A percentile compares a stretch with the other conserved stretches of the same genome.
Conservation (phyloP, 2,329 filamentous ascomycete genomes). For the Decorospora gaudefroyi region DNA sequence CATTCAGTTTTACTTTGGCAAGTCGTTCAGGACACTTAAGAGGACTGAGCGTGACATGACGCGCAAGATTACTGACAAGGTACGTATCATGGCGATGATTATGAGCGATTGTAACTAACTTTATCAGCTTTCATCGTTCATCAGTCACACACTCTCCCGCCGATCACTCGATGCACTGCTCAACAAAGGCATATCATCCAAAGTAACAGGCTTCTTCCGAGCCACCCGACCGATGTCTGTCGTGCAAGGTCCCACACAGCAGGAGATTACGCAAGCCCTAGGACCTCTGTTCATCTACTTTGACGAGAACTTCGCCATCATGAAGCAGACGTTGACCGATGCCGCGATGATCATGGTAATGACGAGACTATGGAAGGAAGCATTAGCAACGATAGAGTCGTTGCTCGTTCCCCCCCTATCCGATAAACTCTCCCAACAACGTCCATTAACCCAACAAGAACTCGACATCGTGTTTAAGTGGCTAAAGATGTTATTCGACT, state of each 20-base stretch:
- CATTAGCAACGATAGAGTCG: constrained; percentile 85
- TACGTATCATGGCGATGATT: constrained; percentile 48
- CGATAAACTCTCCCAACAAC: constrained; percentile 88
- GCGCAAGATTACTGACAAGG: constrained; percentile 96
- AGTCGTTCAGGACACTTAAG: constrained; percentile 93
- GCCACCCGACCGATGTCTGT: constrained; percentile 54
- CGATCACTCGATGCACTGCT: constrained; percentile 77
- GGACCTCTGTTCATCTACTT: constrained; percentile 91
- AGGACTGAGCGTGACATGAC: constrained; percentile 98
- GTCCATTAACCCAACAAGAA: constrained; percentile 81
- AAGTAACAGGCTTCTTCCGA: constrained; percentile 69
- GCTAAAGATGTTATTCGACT: constrained; percentile 86
- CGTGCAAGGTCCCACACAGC: constrained; percentile 64
- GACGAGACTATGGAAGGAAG: constrained; percentile 97
- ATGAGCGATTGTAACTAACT: constrained; percentile 12
- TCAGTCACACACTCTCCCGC: constrained; percentile 83
- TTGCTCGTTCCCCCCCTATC: constrained; percentile 91
- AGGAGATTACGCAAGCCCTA: constrained; percentile 79
- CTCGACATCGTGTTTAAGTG: constrained; percentile 94
- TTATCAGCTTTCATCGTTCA: constrained; percentile 81
- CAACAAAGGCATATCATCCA: constrained; percentile 71
- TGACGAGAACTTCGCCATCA: constrained; percentile 97
- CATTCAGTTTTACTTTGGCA: constrained; percentile 98
- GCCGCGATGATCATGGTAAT: constrained; percentile 99
- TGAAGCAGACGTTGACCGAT: constrained; percentile 94